These are phyloP conservation scores for Geotrichum macrosporum DNA, from an alignment of 1,139 yeast species.

Conservation along the genomic window DNA sequence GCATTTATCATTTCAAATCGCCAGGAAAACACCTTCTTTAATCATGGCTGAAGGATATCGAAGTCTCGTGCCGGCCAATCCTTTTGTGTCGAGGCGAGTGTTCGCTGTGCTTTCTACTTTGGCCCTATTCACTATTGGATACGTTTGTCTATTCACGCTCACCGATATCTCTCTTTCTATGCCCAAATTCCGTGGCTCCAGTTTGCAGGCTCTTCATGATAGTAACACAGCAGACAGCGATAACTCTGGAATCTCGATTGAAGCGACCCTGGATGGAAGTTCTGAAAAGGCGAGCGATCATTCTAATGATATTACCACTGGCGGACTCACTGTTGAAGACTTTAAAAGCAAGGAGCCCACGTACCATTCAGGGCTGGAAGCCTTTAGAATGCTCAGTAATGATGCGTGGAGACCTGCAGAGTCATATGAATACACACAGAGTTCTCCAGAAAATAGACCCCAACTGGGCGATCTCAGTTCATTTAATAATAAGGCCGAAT, in stretches of 20 bases:
- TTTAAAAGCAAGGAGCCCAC: conserved; percentile 1
- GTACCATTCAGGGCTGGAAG: conserved; percentile 16
- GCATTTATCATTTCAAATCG: background rate
- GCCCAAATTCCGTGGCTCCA: conserved; percentile 5
- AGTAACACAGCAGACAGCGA: background rate
- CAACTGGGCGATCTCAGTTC: conserved; percentile 3
- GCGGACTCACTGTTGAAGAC: conserved; percentile 9
- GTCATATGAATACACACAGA: conserved; percentile 4
- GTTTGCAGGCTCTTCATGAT: no score
- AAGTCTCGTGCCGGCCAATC: background rate
- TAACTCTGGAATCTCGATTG: background rate
- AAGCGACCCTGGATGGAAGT: background rate
- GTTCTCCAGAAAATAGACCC: conserved; percentile 15
- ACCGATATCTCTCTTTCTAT: conserved; percentile 11
- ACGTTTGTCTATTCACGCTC: conserved; percentile 14
- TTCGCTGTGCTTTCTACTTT: conserved; percentile 9
- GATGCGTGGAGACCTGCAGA: conserved; percentile 21
- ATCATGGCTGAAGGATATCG: conserved; percentile 1
- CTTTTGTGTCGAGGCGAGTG: conserved; percentile 4
- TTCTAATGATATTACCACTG: background rate
- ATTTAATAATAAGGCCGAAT: conserved; percentile 20
- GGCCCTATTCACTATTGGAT: conserved; percentile 14
- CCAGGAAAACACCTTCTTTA: background rate
- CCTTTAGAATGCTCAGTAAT: conserved; percentile 12
- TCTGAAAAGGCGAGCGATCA: background rate